A percentile compares a stretch with the other conserved stretches of the same genome.
Conservation (phyloP, 345 rosid genomes). For the Garcia nutans region DNA sequence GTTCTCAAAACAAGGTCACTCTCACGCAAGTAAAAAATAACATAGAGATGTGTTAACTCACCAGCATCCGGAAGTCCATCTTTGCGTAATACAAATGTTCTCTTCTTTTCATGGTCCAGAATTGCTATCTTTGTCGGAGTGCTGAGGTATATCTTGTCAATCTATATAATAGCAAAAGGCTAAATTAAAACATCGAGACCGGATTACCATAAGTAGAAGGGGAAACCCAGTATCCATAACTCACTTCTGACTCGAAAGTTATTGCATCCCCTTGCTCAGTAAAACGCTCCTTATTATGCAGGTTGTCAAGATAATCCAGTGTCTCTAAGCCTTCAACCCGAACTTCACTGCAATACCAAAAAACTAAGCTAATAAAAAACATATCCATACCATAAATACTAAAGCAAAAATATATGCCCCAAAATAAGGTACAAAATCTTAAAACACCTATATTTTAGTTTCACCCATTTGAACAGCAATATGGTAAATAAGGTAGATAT, state of each 20-base stretch:
- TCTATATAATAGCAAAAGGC: constrained; percentile 12
- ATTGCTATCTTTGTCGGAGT: constrained; percentile 78
- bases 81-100: constrained; percentile 88
- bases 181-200: constrained; percentile 5
- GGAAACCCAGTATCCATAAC: constrained; percentile 17
- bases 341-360: constrained; percentile 67
- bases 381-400: background rate
- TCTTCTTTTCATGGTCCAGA: constrained; percentile 91
- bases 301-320: constrained; percentile 87
- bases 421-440: background rate
- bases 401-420: background rate
- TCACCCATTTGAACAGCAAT: background rate
- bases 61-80: constrained; percentile 99
- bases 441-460: no score
- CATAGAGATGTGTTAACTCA: constrained; percentile 30
- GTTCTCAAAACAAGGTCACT: background rate
- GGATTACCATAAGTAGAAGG: constrained; percentile 3
- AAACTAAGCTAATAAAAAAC: constrained; percentile 22
- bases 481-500: background rate
- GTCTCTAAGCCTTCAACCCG: constrained; percentile 95
- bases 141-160: constrained; percentile 28
- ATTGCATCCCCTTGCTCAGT: constrained; percentile 97
- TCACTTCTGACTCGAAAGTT: constrained; percentile 88
- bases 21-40: background rate
- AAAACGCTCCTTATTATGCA: constrained; percentile 73